Evolutionary conservation across 495 filamentous ascomycete species (phyloP).

Genomic region (Endocarpon pusillum): DNA sequence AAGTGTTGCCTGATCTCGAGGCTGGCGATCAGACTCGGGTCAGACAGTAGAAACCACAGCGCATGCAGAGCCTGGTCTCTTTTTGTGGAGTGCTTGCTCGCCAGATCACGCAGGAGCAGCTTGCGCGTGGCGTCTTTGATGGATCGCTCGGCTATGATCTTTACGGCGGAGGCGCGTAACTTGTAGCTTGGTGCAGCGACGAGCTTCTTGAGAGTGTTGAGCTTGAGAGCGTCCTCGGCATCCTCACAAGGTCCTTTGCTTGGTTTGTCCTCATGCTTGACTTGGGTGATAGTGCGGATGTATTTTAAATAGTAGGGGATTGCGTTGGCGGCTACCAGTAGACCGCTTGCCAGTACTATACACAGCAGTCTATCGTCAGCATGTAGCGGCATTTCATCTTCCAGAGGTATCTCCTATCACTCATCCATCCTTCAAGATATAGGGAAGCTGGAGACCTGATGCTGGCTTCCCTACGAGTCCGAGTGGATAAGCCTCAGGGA

Average conservation of each 20-base stretch:
- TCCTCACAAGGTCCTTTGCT: conserved; percentile 28
- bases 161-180: conserved; percentile 17
- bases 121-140: conserved; percentile 25
- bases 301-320: conserved; percentile 27
- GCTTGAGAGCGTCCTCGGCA: conserved; percentile 31
- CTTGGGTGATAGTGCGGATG: conserved; percentile 30
- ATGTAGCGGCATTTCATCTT: conserved; percentile 27
- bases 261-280: conserved; percentile 30
- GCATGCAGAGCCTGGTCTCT: conserved; percentile 25
- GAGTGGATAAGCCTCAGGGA: too few relatives aligned
- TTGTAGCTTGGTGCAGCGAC: conserved; percentile 32
- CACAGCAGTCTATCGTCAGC: conserved; percentile 27
- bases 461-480: too few relatives aligned
- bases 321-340: conserved; percentile 29
- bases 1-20: not conserved
- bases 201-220: conserved; percentile 32
- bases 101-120: conserved; percentile 25
- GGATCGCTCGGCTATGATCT: conserved; percentile 31
- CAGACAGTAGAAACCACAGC: conserved; percentile 27
- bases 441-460: too few relatives aligned
- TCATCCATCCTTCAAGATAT: too few relatives aligned
- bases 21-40: conserved; percentile 17
- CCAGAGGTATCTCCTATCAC: too few relatives aligned
- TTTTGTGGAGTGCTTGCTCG: conserved; percentile 17
- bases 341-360: conserved; percentile 28